Evolutionary conservation across 768 basidiomycete genomes (phyloP).

Genomic region (Kwoniella mangroviensis): DNA sequence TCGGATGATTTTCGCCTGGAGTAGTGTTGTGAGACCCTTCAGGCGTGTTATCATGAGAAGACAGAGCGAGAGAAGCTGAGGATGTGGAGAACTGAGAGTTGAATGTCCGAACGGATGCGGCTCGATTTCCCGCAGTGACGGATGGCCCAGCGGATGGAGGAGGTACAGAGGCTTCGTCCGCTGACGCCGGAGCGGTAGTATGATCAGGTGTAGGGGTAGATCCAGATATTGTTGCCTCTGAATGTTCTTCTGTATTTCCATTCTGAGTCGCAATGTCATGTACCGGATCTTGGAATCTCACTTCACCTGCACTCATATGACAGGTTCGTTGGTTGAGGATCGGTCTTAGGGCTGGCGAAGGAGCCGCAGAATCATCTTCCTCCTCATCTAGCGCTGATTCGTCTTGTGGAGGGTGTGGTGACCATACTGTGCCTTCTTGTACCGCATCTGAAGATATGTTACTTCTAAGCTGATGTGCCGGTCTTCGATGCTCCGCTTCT

Average conservation of each 20-base stretch:
- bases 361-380: background rate
- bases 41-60: conserved; percentile 17
- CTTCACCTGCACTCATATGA: conserved; percentile 12
- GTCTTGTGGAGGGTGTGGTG: background rate
- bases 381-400: conserved; percentile 15
- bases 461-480: conserved; percentile 3
- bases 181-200: background rate
- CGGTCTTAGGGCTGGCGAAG: conserved; percentile 10
- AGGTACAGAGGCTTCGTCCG: background rate
- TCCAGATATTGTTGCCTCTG: background rate
- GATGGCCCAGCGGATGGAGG: background rate
- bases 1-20: conserved; percentile 27
- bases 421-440: conserved; percentile 15
- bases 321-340: conserved; percentile 10
- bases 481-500: conserved; percentile 26
- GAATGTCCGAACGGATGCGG: conserved; percentile 34
- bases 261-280: background rate
- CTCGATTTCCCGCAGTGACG: conserved; percentile 12
- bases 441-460: conserved; percentile 13
- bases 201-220: background rate
- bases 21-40: conserved; percentile 7
- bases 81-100: conserved; percentile 22
- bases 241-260: background rate
- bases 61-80: conserved; percentile 24
- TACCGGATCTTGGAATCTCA: conserved; percentile 17